Percentiles rank a stretch among this genome's conserved stretches.
Evolutionary conservation across 2,329 filamentous ascomycete species (phyloP).

Genomic region (Cladosporium sp.): DNA sequence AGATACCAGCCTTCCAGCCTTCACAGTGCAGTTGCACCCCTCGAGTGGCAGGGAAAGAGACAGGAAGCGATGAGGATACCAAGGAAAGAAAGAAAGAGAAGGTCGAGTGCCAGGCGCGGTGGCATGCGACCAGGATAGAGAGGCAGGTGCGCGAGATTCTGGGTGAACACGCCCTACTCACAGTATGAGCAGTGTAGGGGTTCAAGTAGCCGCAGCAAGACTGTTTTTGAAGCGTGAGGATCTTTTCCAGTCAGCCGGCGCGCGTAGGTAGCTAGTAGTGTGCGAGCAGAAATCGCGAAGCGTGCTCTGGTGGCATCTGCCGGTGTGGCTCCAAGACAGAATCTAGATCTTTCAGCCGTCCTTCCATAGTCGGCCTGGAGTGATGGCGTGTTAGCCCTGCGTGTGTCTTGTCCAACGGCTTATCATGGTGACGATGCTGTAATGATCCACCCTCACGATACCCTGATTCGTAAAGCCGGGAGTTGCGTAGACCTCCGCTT

Average conservation of each 20-base stretch:
- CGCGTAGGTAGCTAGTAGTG: background rate
- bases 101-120: background rate
- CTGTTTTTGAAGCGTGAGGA: background rate
- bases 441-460: background rate
- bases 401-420: background rate
- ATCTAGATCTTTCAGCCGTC: background rate
- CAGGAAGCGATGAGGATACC: constrained; percentile 1
- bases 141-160: background rate
- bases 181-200: background rate
- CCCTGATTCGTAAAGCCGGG: constrained; percentile 9
- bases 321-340: background rate
- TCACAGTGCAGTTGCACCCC: background rate
- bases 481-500: constrained; percentile 4
- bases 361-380: background rate
- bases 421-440: constrained; percentile 2
- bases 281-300: background rate
- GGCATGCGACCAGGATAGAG: background rate
- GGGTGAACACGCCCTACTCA: background rate
- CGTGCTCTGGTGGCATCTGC: background rate
- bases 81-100: background rate
- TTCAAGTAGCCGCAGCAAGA: background rate
- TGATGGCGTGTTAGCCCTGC: constrained; percentile 2
- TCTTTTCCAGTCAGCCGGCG: background rate
- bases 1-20: background rate
- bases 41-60: background rate